phyloP scores from a whole-genome alignment of 2,329 filamentous ascomycete genomes.

The Stagonosporopsis cucurbitacearum region DNA sequence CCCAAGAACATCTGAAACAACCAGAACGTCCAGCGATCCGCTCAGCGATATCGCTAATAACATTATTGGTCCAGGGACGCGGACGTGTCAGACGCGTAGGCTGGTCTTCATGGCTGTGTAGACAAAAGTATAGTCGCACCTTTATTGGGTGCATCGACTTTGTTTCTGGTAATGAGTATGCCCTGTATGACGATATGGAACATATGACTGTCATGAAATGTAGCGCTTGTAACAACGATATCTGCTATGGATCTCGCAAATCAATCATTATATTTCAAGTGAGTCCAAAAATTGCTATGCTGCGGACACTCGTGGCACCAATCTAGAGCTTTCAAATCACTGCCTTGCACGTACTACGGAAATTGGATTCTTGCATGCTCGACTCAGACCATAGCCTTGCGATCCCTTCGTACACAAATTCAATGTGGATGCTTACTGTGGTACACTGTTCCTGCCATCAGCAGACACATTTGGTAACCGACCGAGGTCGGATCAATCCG shows the following conservation, averaged over 20 bases:
- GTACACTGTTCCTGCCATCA: neutral
- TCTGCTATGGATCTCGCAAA: neutral
- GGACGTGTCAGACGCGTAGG: neutral
- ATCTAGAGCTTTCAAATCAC: neutral
- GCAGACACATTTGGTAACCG: neutral
- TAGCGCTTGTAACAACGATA: conserved; percentile 15
- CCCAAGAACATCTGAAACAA: conserved; percentile 13
- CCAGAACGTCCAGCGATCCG: neutral
- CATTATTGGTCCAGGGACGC: neutral
- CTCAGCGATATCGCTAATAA: neutral
- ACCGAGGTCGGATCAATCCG: no score
- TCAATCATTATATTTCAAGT: neutral
- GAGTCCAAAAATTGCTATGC: neutral
- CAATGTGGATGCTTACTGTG: no score
- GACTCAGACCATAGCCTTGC: neutral
- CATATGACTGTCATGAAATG: conserved; percentile 10
- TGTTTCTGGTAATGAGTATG: conserved; percentile 4
- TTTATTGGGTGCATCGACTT: neutral
- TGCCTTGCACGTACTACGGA: neutral
- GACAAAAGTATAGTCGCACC: conserved; percentile 3
- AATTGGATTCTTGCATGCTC: neutral
- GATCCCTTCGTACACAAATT: no score
- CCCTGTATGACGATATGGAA: conserved; percentile 14
- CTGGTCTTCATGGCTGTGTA: neutral
- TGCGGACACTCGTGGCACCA: neutral